Evolutionary conservation across 1,284 basidiomycete genomes (phyloP).

Genomic region (Tranzscheliella williamsii): DNA sequence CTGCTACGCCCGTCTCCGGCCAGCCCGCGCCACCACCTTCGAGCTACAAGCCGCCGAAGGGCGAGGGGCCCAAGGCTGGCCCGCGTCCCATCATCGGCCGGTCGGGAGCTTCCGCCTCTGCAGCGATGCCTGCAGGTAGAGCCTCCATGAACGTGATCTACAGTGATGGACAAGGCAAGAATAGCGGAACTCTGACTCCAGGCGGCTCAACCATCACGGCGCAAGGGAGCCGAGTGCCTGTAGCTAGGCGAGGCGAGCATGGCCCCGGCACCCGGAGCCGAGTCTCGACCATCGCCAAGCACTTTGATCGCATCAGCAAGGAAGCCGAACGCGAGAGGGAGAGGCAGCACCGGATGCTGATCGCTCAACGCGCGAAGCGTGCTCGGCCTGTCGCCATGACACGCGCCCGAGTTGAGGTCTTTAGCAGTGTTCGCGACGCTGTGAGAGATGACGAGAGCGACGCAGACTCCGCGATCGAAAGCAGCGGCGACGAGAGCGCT

Average conservation of each 20-base stretch:
- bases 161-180: conserved; percentile 14
- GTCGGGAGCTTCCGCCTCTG: conserved; percentile 21
- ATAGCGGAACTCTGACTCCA: conserved; percentile 7
- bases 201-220: neutral
- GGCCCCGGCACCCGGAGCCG: conserved; percentile 38
- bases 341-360: conserved; percentile 61
- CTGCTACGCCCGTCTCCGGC: conserved; percentile 15
- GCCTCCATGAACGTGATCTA: neutral
- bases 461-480: conserved; percentile 21
- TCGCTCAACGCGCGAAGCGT: conserved; percentile 61
- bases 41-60: conserved; percentile 29
- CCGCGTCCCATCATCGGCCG: conserved; percentile 39
- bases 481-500: conserved; percentile 34
- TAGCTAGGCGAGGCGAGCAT: conserved; percentile 28
- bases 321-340: conserved; percentile 65
- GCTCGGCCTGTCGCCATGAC: conserved; percentile 91
- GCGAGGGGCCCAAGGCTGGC: conserved; percentile 33
- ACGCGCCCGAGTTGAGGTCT: conserved; percentile 83
- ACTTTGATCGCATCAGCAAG: conserved; percentile 64
- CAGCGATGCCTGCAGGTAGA: conserved; percentile 1
- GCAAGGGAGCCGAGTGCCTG: conserved; percentile 22
- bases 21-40: conserved; percentile 19
- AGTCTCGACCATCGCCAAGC: conserved; percentile 66
- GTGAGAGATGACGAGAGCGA: conserved; percentile 74
- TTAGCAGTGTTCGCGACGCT: conserved; percentile 88